Conservation (phyloP, 2,329 filamentous ascomycete species). For the Harringtonia aguacate region DNA sequence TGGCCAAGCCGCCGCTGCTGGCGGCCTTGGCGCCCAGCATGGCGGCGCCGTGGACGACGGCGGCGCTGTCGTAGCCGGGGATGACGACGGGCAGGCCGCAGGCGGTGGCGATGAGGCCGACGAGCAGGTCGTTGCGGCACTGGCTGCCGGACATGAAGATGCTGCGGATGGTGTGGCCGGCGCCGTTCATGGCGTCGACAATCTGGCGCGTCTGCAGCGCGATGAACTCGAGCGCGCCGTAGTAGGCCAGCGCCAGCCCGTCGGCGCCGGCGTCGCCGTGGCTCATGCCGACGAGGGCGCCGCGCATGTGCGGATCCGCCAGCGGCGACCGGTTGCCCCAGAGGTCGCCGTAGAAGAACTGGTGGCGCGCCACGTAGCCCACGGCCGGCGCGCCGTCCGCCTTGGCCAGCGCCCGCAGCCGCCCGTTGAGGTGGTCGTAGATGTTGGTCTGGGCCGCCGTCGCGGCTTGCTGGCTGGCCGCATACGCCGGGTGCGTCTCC, state of each 20-base stretch:
- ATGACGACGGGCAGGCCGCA: conserved; percentile 91
- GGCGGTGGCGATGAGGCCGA: conserved; percentile 81
- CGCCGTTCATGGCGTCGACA: conserved; percentile 81
- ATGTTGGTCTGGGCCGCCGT: conserved; percentile 79
- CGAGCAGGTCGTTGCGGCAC: conserved; percentile 89
- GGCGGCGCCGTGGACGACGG: conserved; percentile 93
- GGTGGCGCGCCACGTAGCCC: conserved; percentile 79
- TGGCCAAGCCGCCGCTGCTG: conserved; percentile 50
- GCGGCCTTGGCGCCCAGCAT: conserved; percentile 99
- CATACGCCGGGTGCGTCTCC: conserved; percentile 87
- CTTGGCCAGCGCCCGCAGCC: conserved; percentile 66
- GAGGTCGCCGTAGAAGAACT: conserved; percentile 97
- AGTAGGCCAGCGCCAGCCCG: conserved; percentile 84
- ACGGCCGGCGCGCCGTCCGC: conserved; percentile 62
- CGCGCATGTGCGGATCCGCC: conserved; percentile 87
- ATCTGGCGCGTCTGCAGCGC: conserved; percentile 95
- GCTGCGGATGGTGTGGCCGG: conserved; percentile 76
- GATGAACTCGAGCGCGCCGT: conserved; percentile 95
- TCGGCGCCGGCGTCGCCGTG: conserved; percentile 72
- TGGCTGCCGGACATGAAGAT: conserved; percentile 99
- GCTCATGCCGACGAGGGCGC: conserved; percentile 75
- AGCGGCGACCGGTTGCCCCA: conserved; percentile 95
- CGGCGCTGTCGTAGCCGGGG: conserved; percentile 85
- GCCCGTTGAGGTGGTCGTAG: conserved; percentile 88
- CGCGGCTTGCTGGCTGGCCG: conserved; percentile 60